Base-by-base conservation (phyloP, 2,329 filamentous ascomycete species). In the Orbilia blumenaviensis region DNA sequence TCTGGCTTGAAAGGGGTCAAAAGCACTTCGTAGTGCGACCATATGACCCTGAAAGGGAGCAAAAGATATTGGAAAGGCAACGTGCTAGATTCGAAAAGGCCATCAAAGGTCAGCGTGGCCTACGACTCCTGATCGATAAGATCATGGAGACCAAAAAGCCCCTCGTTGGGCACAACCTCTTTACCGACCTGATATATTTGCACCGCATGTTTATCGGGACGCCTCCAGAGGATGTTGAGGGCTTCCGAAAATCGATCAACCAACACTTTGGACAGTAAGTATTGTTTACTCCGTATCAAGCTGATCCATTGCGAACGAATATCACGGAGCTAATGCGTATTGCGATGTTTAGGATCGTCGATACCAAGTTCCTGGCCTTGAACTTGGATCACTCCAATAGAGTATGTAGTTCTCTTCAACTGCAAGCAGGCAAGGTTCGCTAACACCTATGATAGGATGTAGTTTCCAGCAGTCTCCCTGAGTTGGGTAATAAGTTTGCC, bases 141-240 rank as follows among this genome's bases (percentile, higher is more conserved):
- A 63, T 83, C 2, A 77, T 78, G 8, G 52, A 78, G 14, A 79
- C 79, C 25, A 80, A 84, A 5, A 80, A 76, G 18, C 78, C 88
- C 0, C 79, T 91, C 0, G 84, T 91, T 2, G 89, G 89, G 0
- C 89, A 91, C 82, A 91, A 91, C 78, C 84, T 88, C 72, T 88
- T 91, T 77, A 86, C 86, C 1, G 89, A 91, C 78, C 83, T 91
- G 2, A 85, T 88, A 36, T 90, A 90, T 79, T 82, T 91, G 36
- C 89, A 90, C 81, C 82, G 84, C n/a, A 86, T 85, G 0, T 91
- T 91, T 81, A 84, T 90, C 58, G 88, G 87, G 0, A 77, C 82
- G 0, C 82, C 91, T 1, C 89, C 89, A 0, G 81, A 83, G 1
- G 86, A 83, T 0, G 81, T 89, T 0, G 83, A 84, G 1, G 85